Conservation (phyloP, 1,284 basidiomycete genomes). For the Heterobasidion annosum region DNA sequence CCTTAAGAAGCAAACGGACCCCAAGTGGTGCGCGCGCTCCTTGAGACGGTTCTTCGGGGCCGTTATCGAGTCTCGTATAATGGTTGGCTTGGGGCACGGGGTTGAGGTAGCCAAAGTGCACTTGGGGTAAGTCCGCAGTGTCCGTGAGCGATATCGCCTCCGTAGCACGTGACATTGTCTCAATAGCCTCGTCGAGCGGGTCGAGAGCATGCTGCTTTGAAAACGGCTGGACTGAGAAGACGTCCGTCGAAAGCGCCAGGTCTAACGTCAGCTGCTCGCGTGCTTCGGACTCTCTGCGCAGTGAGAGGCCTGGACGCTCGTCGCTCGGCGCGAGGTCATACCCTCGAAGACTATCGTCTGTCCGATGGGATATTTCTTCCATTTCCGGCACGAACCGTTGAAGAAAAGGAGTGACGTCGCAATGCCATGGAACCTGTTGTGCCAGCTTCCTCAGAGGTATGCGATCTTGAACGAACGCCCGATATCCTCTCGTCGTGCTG, state of each 20-base stretch:
- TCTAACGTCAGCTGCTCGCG: constrained; percentile 56
- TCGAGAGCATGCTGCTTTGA: constrained; percentile 15
- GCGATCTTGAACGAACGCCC: constrained; percentile 37
- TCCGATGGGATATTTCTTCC: constrained; percentile 21
- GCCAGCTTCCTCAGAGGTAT: constrained; percentile 31
- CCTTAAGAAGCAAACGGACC: constrained; percentile 51
- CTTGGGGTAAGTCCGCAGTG: constrained; percentile 32
- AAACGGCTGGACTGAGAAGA: constrained; percentile 41
- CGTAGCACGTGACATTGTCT: constrained; percentile 38
- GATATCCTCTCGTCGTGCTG: constrained; percentile 41
- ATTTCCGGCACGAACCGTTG: constrained; percentile 29
- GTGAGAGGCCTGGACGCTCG: constrained; percentile 27
- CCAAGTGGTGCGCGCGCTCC: constrained; percentile 28
- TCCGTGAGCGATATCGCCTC: constrained; percentile 44
- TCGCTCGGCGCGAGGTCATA: constrained; percentile 33
- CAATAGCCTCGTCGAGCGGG: constrained; percentile 25
- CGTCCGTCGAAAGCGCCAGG: constrained; percentile 45
- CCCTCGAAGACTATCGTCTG: constrained; percentile 27
- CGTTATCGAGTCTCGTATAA: constrained; percentile 14
- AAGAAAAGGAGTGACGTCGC: constrained; percentile 36
- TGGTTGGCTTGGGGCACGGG: constrained; percentile 30
- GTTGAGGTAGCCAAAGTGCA: constrained; percentile 52
- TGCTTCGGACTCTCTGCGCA: constrained; percentile 41
- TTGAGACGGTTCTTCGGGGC: background rate
- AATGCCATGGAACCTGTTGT: constrained; percentile 41